A percentile compares a stretch with the other conserved stretches of the same genome.
These are phyloP conservation scores for Apiotrichum porosum DNA, from an alignment of 1,284 basidiomycete species.

Conservation along the genomic window DNA sequence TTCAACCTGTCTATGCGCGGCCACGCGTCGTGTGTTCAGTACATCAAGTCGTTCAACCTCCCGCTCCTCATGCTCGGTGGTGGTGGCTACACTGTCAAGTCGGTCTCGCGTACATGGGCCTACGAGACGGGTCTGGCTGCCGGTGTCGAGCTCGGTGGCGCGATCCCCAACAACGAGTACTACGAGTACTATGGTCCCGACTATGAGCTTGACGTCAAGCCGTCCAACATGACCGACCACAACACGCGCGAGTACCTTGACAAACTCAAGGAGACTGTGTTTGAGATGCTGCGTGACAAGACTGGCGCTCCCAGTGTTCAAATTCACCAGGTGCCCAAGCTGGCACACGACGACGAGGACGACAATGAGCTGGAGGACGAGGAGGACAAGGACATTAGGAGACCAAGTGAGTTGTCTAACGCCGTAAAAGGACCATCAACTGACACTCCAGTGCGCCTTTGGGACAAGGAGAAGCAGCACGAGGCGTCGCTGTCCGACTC, in stretches of 20 bases:
- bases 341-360: constrained; percentile 79
- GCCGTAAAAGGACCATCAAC: background rate
- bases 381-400: constrained; percentile 66
- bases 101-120: constrained; percentile 95
- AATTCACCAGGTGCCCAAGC: constrained; percentile 61
- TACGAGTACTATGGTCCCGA: constrained; percentile 99
- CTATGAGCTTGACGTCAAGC: constrained; percentile 92
- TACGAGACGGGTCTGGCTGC: constrained; percentile 96
- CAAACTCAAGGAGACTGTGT: constrained; percentile 83
- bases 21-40: constrained; percentile 96
- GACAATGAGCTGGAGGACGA: constrained; percentile 73
- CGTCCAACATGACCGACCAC: constrained; percentile 93
- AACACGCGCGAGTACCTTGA: constrained; percentile 91
- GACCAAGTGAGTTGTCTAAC: constrained; percentile 53
- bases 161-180: constrained; percentile 95
- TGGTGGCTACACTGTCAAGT: constrained; percentile 98
- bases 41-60: constrained; percentile 93
- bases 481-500: constrained; percentile 51
- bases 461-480: constrained; percentile 44
- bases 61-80: constrained; percentile 91
- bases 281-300: constrained; percentile 80
- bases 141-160: constrained; percentile 83
- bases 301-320: constrained; percentile 87
- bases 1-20: constrained; percentile 97
- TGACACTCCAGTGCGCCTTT: constrained; percentile 30